Conservation (phyloP, 768 basidiomycete genomes). For the Suillus bovinus region DNA sequence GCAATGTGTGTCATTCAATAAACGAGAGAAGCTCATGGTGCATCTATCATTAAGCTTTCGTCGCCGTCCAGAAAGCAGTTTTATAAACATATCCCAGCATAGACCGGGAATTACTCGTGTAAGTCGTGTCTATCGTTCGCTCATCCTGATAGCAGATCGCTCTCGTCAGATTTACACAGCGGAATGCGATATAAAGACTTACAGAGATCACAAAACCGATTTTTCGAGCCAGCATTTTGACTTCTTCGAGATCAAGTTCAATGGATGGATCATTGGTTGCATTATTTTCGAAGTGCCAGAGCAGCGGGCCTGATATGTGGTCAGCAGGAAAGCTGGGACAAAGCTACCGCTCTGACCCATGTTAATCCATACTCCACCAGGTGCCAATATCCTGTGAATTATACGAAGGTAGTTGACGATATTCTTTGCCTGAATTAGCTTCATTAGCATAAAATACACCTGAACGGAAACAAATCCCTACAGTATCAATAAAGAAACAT, state of each 20-base stretch:
- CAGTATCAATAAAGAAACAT: conserved; percentile 97
- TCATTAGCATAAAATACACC: not conserved
- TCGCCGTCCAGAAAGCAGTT: conserved; percentile 82
- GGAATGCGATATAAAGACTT: conserved; percentile 26
- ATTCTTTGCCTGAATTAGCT: conserved; percentile 71
- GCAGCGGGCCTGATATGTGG: conserved; percentile 62
- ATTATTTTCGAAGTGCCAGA: conserved; percentile 99
- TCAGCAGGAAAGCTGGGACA: not conserved
- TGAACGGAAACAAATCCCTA: conserved; percentile 33
- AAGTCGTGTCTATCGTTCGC: conserved; percentile 76
- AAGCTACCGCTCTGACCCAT: conserved; percentile 50
- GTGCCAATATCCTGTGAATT: conserved; percentile 78
- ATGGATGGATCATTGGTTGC: conserved; percentile 76
- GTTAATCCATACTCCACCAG: conserved; percentile 92
- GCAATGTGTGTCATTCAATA: not conserved
- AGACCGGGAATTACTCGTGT: conserved; percentile 77
- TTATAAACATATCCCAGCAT: conserved; percentile 89
- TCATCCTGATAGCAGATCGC: conserved; percentile 60
- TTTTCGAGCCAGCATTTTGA: conserved; percentile 67
- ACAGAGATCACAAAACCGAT: conserved; percentile 87
- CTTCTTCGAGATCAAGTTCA: conserved; percentile 88
- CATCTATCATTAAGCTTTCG: conserved; percentile 29
- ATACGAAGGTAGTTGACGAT: conserved; percentile 89
- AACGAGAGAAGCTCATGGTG: not conserved
- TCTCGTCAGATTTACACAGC: not conserved